Evolutionary conservation across 192 early-diverging fungal species (phyloP), one percentile per base, ranked within the genome.

Genomic region (Gorgonomyces haynaldii): DNA sequence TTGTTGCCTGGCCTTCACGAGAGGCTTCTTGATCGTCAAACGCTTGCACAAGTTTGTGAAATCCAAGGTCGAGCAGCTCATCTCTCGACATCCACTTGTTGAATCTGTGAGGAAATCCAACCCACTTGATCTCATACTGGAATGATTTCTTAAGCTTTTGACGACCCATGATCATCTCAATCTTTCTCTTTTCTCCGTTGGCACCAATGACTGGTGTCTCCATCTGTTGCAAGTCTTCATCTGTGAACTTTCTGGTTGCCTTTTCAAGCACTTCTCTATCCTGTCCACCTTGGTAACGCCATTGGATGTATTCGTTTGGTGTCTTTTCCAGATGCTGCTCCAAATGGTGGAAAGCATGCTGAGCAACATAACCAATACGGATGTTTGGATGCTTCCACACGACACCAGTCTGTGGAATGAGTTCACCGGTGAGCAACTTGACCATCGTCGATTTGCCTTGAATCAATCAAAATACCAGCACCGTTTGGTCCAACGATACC

Each of bases 121-220:
- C 76, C 81, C 81, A 87, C 61, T 84, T 84, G 60, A 85, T 64
- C 60, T 87, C 84, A 42, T 87, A 87, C 61, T 85, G 75, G 72
- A 78, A 87, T 16, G 80, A 77, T 53, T 84, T 85, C 54, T 84
- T 85, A 2, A 81, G 59, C 67, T 87, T 87, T 37, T 76, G 55
- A 58, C 80, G 61, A 72, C 79, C 66, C 37, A 77, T 52, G 6
- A 79, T 37, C 50, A 47, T 12, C 56, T 69, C 84, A 21, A 86
- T 61, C 42, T 74, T 67, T 5, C 77, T 66, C 49, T 71, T 66
- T 39, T 61, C 53, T 13, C 74, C 79, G 19, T 75, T 55, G 17
- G 78, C 50, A 6, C 56, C 58, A n/a, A n/a, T n/a, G 21, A 81
- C 60, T 27, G 54, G 49, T 6, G 58, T 76, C 8, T 80, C 72